Evolutionary conservation across 345 rosid species (phyloP), one percentile per base, ranked within the genome.

Genomic region (Aurinia saxatilis): DNA sequence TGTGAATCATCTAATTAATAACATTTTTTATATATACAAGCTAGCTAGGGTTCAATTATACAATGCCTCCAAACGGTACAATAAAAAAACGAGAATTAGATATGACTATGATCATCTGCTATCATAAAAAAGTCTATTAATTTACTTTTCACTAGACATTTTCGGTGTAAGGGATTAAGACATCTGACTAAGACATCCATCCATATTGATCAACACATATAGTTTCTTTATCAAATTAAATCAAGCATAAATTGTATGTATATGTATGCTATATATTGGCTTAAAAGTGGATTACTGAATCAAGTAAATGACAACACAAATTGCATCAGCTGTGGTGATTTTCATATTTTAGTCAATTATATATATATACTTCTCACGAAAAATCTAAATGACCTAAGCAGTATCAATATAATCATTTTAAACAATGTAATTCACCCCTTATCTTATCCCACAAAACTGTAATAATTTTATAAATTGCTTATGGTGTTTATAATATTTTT

Each of bases 101-200:
- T 37, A 44, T 56, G 39, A 46, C 48, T 55, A 23, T 36, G 50
- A 47, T 29, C 53, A 31, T 49, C 57, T 15, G 37, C 7, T 57
- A 17, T 37, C 50, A 47, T 66, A n/a, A 29, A 45, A 37, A 57
- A 4, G 16, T 31, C 23, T 50, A 57, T 49, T 57, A 39, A 49
- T 39, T 49, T 39, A 57, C 5, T 39, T 57, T 66, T 37, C 31
- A 66, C 57, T 19, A 13, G 40, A 49, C 50, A 29, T 66, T 38
- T 55, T 18, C 18, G 36, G 19, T 35, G 50, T 67, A 57, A 19
- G 33, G 18, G 64, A 67, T 58, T 50, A 40, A 55, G 71, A 67
- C 35, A 30, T 58, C 15, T 12, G 6, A 10, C 2, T 38, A 10
- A 38, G 6, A 38, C 6, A 6, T 10, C n/a, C 15, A 37, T 10